Evolutionary conservation across 2,329 filamentous ascomycete genomes (phyloP).

Genomic region (Aspergillus felis): DNA sequence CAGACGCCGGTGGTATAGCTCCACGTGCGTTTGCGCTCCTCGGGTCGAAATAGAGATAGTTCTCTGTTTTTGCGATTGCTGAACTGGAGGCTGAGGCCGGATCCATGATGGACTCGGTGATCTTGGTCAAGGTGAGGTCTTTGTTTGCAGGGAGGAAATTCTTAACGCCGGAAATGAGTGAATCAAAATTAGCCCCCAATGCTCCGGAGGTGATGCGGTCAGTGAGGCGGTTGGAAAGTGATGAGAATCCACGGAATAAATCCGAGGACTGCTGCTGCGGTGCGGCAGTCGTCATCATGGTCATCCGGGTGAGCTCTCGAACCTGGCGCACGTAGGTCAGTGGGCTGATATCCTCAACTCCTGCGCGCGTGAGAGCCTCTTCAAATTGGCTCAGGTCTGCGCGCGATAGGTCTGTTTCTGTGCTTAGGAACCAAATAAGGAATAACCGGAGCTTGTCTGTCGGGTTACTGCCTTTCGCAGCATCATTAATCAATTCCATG

Average conservation of each 20-base stretch:
- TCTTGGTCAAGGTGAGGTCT: conserved; percentile 94
- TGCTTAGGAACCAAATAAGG: conserved; percentile 95
- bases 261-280: conserved; percentile 61
- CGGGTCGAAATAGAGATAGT: conserved; percentile 96
- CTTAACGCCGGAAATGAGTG: conserved; percentile 91
- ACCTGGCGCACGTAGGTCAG: conserved; percentile 86
- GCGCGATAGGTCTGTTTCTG: conserved; percentile 80
- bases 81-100: conserved; percentile 83
- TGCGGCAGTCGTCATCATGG: conserved; percentile 83
- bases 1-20: conserved; percentile 77
- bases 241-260: conserved; percentile 89
- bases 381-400: conserved; percentile 83
- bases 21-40: conserved; percentile 88
- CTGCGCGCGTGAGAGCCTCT: conserved; percentile 71
- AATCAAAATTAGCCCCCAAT: conserved; percentile 82
- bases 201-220: conserved; percentile 92
- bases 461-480: conserved; percentile 76
- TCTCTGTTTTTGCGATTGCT: conserved; percentile 92
- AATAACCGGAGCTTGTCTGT: conserved; percentile 89
- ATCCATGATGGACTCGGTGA: conserved; percentile 97
- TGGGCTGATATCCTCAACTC: conserved; percentile 67
- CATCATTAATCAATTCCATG: conserved; percentile 77
- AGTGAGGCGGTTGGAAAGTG: conserved; percentile 84
- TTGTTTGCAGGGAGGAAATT: conserved; percentile 96
- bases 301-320: conserved; percentile 94